Percentiles rank a stretch among this genome's conserved stretches.
Evolutionary conservation across 129 eudicot genomes (phyloP).

Genomic region (Mikania micrantha): DNA sequence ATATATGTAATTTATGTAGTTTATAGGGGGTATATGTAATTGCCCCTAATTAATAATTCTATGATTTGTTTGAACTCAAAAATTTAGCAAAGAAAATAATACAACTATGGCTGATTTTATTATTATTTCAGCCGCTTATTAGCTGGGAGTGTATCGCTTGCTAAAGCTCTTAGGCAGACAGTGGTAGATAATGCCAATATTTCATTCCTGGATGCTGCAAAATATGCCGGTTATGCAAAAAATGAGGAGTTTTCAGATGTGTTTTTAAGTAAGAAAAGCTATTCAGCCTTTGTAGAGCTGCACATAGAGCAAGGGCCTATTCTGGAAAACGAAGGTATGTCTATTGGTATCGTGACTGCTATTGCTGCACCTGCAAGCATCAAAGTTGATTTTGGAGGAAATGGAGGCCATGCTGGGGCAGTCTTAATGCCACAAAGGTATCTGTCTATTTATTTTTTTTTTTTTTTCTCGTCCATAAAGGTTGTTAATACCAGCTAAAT

Average conservation of each 20-base stretch:
- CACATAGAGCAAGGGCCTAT: constrained; percentile 99
- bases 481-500: no score
- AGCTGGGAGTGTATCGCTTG: constrained; percentile 81
- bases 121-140: constrained; percentile 69
- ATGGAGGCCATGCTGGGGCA: constrained; percentile 98
- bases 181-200: constrained; percentile 70
- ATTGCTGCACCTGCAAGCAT: constrained; percentile 99
- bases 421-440: constrained; percentile 85
- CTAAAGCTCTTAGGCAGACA: constrained; percentile 51
- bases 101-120: not conserved
- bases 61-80: not conserved
- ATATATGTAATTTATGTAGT: no score
- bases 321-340: constrained; percentile 72
- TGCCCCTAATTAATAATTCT: no score
- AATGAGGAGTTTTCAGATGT: constrained; percentile 51
- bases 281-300: constrained; percentile 86
- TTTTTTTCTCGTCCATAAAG: no score
- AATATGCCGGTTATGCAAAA: constrained; percentile 65
- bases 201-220: constrained; percentile 85
- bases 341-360: constrained; percentile 94
- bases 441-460: no score
- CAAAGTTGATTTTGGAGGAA: constrained; percentile 91
- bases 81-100: not conserved
- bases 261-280: constrained; percentile 42
- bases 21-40: no score